phyloP scores from a whole-genome alignment of 169 alveolate species.

The Plasmodium billcollinsi region DNA sequence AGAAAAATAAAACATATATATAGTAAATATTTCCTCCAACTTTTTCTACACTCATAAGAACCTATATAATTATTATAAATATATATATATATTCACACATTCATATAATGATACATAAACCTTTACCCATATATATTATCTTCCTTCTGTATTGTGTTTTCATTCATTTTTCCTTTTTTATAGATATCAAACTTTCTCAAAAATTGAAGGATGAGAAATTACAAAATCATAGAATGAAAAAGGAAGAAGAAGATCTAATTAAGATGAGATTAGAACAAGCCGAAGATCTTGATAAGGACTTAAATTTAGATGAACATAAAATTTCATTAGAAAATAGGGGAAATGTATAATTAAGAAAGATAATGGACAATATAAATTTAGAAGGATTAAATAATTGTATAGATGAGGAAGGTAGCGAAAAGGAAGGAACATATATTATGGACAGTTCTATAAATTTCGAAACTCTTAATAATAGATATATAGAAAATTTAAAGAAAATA shows the following conservation, averaged over 20 bases:
- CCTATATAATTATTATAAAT: neutral
- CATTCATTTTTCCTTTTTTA: neutral
- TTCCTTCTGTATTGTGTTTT: neutral
- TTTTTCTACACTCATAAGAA: too few relatives aligned
- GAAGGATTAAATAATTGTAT: constrained; percentile 8
- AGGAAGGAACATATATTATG: constrained; percentile 8
- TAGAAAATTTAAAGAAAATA: constrained; percentile 39
- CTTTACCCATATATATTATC: neutral
- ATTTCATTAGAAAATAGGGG: constrained; percentile 1
- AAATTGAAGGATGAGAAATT: constrained; percentile 28
- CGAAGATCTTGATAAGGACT: neutral
- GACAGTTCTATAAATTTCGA: constrained; percentile 46
- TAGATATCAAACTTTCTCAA: constrained; percentile 30
- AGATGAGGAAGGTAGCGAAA: constrained; percentile 13
- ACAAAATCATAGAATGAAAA: constrained; percentile 40
- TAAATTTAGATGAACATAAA: constrained; percentile 20
- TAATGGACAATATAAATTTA: neutral
- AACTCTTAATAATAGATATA: constrained; percentile 20
- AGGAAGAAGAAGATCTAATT: constrained; percentile 38
- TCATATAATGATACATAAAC: neutral
- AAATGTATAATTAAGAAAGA: neutral
- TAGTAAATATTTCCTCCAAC: too few relatives aligned
- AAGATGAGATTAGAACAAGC: constrained; percentile 35
- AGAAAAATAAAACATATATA: neutral
- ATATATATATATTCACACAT: neutral